phyloP scores from a whole-genome alignment of 2,329 filamentous ascomycete genomes.

The Penicillium olsonii region DNA sequence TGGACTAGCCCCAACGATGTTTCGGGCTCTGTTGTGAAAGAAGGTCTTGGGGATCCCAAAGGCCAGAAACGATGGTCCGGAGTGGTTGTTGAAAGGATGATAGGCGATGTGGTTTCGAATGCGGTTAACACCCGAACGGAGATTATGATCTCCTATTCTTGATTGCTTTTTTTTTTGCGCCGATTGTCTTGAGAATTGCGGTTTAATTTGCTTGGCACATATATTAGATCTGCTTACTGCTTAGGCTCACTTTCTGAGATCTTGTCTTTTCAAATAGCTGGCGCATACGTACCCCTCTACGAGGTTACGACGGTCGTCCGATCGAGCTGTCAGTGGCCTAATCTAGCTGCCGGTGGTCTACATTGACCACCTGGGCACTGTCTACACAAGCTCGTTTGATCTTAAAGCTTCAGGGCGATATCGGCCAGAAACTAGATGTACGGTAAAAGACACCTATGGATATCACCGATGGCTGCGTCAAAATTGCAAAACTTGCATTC shows the following conservation, averaged over 20 bases:
- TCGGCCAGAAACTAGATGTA: too few relatives aligned
- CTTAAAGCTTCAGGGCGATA: background rate
- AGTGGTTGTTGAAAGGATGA: conserved; percentile 1
- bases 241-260: background rate
- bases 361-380: too few relatives aligned
- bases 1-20: conserved; percentile 14
- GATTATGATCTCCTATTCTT: background rate
- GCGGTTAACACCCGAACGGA: conserved; percentile 1
- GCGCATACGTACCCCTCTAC: background rate
- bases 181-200: too few relatives aligned
- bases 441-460: background rate
- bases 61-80: background rate
- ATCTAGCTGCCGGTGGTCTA: too few relatives aligned
- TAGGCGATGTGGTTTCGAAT: conserved; percentile 7
- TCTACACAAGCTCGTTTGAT: too few relatives aligned
- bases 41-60: background rate
- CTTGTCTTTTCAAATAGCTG: background rate
- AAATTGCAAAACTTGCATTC: conserved; percentile 35
- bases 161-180: background rate
- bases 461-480: conserved; percentile 19
- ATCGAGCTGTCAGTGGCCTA: too few relatives aligned
- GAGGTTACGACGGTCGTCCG: too few relatives aligned
- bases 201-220: too few relatives aligned
- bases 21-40: background rate
- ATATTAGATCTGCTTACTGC: background rate